Conservation (phyloP, 2,329 filamentous ascomycete genomes). For the Colletotrichum musae region DNA sequence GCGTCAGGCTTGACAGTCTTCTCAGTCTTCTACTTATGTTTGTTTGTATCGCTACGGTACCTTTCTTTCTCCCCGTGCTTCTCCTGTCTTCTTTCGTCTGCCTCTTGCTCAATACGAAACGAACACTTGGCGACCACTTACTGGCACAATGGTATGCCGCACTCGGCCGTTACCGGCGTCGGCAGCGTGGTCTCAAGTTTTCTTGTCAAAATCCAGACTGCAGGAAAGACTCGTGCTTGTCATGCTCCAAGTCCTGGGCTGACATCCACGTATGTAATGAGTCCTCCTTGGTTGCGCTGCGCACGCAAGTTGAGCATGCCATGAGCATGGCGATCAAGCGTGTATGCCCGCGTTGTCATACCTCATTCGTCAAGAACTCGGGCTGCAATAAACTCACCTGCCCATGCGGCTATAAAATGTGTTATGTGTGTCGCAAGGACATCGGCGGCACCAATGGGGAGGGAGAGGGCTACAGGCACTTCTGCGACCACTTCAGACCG, state of each 20-base stretch:
- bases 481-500: constrained; percentile 94
- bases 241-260: constrained; percentile 85
- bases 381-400: constrained; percentile 99
- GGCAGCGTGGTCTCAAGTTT: constrained; percentile 82
- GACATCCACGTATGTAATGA: constrained; percentile 95
- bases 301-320: constrained; percentile 91
- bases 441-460: constrained; percentile 63
- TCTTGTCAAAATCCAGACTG: constrained; percentile 81
- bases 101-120: constrained; percentile 59
- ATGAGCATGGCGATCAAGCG: constrained; percentile 96
- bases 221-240: constrained; percentile 80
- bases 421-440: constrained; percentile 92
- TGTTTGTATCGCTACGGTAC: constrained; percentile 67
- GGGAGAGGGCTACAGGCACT: constrained; percentile 88
- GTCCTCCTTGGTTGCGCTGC: constrained; percentile 83
- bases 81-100: constrained; percentile 62
- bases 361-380: constrained; percentile 91
- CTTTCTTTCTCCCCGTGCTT: constrained; percentile 69
- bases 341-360: constrained; percentile 91
- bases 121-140: constrained; percentile 59
- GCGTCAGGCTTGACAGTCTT: constrained; percentile 67
- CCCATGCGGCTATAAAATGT: constrained; percentile 97
- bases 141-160: constrained; percentile 69
- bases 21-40: constrained; percentile 65
- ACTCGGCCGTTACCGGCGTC: constrained; percentile 77